A percentile compares a stretch with the other conserved stretches of the same genome.
These are phyloP conservation scores for Penicillium fimorum DNA, from an alignment of 495 filamentous ascomycete species.

Conservation along the genomic window DNA sequence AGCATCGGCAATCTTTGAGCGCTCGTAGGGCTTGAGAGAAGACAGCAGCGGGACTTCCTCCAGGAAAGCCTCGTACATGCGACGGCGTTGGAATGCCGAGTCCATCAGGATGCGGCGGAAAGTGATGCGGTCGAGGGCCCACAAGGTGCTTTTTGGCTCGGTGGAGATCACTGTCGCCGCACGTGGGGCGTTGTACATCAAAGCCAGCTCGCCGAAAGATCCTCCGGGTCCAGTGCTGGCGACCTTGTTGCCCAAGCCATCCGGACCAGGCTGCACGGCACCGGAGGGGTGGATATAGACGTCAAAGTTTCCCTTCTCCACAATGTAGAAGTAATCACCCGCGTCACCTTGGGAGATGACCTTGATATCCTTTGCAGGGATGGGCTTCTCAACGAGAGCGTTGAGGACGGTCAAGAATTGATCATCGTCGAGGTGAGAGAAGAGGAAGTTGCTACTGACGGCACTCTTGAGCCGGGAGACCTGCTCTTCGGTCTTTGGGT, in stretches of 20 bases:
- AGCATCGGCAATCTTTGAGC: slow-evolving; percentile 95
- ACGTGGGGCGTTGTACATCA: slow-evolving; percentile 98
- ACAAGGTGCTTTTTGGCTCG: slow-evolving; percentile 75
- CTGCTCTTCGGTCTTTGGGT: slow-evolving; percentile 81
- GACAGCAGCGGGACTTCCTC: slow-evolving; percentile 91
- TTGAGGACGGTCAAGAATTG: slow-evolving; percentile 82
- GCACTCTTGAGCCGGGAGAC: slow-evolving; percentile 72
- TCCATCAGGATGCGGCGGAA: slow-evolving; percentile 99
- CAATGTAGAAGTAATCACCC: slow-evolving; percentile 96
- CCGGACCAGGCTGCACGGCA: slow-evolving; percentile 72
- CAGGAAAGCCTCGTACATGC: slow-evolving; percentile 97
- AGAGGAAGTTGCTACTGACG: slow-evolving; percentile 88
- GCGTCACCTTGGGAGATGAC: slow-evolving; percentile 95
- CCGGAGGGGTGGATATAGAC: slow-evolving; percentile 86
- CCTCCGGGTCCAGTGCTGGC: slow-evolving; percentile 79
- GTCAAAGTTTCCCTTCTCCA: slow-evolving; percentile 87
- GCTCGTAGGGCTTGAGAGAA: slow-evolving; percentile 82
- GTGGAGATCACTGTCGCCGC: slow-evolving; percentile 92
- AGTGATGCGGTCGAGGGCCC: slow-evolving; percentile 92
- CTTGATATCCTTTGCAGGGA: slow-evolving; percentile 92
- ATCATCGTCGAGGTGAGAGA: slow-evolving; percentile 91
- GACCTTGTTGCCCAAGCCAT: slow-evolving; percentile 86
- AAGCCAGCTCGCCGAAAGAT: slow-evolving; percentile 93
- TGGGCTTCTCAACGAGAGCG: slow-evolving; percentile 89
- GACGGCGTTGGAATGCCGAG: slow-evolving; percentile 89